These are phyloP conservation scores for Brassica cretica DNA, from an alignment of 345 rosid genomes.

Conservation along the genomic window DNA sequence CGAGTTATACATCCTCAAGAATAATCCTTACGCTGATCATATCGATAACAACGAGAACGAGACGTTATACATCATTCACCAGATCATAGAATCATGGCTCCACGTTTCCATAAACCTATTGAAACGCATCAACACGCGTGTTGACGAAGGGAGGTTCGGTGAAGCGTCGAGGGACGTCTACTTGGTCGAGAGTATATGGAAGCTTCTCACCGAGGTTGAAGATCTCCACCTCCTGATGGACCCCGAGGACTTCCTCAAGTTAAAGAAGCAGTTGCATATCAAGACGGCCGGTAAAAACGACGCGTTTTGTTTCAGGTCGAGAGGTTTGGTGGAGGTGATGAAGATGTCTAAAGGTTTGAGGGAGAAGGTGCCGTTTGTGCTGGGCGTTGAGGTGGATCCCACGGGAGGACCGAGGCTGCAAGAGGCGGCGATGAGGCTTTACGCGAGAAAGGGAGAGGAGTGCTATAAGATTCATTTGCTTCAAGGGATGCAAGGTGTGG, in stretches of 20 bases:
- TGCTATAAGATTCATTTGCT: slow-evolving; percentile 59
- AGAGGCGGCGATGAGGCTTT: slow-evolving; percentile 89
- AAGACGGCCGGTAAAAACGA: slow-evolving; percentile 51
- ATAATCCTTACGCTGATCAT: slow-evolving; percentile 54
- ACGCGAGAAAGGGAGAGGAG: slow-evolving; percentile 50
- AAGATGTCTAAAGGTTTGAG: slow-evolving; percentile 61
- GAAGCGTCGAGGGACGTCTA: slow-evolving; percentile 64
- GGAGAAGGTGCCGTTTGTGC: slow-evolving; percentile 68
- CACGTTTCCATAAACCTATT: slow-evolving; percentile 49
- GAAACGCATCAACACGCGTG: slow-evolving; percentile 47
- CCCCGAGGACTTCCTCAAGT: slow-evolving; percentile 73
- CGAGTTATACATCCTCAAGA: slow-evolving; percentile 59
- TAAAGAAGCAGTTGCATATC: slow-evolving; percentile 64
- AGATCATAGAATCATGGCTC: slow-evolving; percentile 90
- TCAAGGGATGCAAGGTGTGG: slow-evolving; percentile 77
- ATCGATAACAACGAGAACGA: slow-evolving; percentile 74
- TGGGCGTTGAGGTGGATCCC: slow-evolving; percentile 89
- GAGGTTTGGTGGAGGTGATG: slow-evolving; percentile 61
- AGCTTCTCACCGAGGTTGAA: slow-evolving; percentile 63
- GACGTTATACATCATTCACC: slow-evolving; percentile 60
- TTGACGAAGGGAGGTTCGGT: slow-evolving; percentile 46
- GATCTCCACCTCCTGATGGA: slow-evolving; percentile 80
- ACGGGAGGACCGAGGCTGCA: slow-evolving; percentile 92
- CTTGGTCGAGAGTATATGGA: slow-evolving; percentile 71
- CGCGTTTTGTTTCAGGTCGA: slow-evolving; percentile 84